Conservation (phyloP, 495 filamentous ascomycete genomes). For the Aspergillus wentii region DNA sequence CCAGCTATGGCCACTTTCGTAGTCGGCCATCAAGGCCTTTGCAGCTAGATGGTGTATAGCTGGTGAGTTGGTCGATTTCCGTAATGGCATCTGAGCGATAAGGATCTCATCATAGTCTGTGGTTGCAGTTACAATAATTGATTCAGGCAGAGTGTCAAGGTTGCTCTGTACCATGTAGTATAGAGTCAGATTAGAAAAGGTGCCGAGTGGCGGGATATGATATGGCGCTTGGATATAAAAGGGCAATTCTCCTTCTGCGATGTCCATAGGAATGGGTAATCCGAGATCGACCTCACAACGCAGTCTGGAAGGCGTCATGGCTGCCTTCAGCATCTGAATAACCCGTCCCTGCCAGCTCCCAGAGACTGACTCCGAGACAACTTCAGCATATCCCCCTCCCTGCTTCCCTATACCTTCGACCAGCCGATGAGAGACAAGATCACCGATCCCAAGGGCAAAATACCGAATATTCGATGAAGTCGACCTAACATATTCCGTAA, state of each 20-base stretch:
- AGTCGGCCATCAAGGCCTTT: slow-evolving; percentile 13
- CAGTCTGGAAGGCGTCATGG: slow-evolving; percentile 10
- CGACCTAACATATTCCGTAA: slow-evolving; percentile 7
- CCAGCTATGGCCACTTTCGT: slow-evolving; percentile 16
- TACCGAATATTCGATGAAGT: slow-evolving; percentile 8
- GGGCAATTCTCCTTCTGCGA: neutral
- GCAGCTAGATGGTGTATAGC: slow-evolving; percentile 16
- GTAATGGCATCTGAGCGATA: slow-evolving; percentile 4
- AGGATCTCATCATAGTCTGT: slow-evolving; percentile 5
- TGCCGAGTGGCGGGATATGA: slow-evolving; percentile 8
- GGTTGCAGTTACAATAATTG: slow-evolving; percentile 4
- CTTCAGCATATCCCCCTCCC: slow-evolving; percentile 18
- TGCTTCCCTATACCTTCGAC: slow-evolving; percentile 18
- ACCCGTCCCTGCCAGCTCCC: slow-evolving; percentile 11
- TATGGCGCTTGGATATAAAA: slow-evolving; percentile 13
- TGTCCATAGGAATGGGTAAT: too few relatives aligned
- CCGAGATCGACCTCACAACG: slow-evolving; percentile 8
- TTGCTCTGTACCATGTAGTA: slow-evolving; percentile 10
- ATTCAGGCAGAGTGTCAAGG: slow-evolving; percentile 1
- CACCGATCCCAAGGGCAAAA: slow-evolving; percentile 22
- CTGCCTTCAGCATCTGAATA: slow-evolving; percentile 19
- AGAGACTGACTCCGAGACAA: slow-evolving; percentile 6
- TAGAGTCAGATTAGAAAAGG: slow-evolving; percentile 8
- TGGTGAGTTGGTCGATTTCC: neutral
- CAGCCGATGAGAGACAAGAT: slow-evolving; percentile 17